Conservation (phyloP, 257 asterid species). For the Thymus mandschuricus region DNA sequence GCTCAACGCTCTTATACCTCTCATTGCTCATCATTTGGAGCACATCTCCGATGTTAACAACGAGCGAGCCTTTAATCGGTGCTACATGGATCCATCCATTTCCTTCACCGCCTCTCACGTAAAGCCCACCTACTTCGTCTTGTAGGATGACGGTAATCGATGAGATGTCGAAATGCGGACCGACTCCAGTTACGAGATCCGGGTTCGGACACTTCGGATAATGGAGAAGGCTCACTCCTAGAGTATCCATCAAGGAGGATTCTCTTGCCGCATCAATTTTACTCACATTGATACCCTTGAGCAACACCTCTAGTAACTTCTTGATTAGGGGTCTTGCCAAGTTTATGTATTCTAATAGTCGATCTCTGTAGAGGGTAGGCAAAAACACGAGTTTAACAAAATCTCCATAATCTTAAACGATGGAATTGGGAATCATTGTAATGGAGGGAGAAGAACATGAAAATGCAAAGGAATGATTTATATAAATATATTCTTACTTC, state of each 20-base stretch:
- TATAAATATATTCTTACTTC: too few species aligned
- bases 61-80: constrained; percentile 53
- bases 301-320: constrained; percentile 43
- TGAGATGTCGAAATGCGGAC: constrained; percentile 53
- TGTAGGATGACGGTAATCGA: constrained; percentile 59
- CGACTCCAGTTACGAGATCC: constrained; percentile 36
- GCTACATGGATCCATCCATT: constrained; percentile 51
- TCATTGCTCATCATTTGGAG: constrained; percentile 61
- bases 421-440: too few species aligned
- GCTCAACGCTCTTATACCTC: constrained; percentile 61
- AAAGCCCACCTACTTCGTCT: constrained; percentile 62
- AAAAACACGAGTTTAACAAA: too few species aligned
- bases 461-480: too few species aligned
- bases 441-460: too few species aligned
- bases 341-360: constrained; percentile 52
- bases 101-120: constrained; percentile 38
- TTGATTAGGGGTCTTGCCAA: constrained; percentile 43
- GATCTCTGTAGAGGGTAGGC: constrained; percentile 34
- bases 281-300: constrained; percentile 47
- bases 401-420: too few species aligned
- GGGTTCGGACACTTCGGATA: constrained; percentile 57
- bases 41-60: constrained; percentile 50
- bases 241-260: constrained; percentile 45
- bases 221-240: constrained; percentile 38
- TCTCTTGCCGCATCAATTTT: constrained; percentile 40